Percentiles rank a stretch among this genome's conserved stretches.
Conservation (phyloP, 1,284 basidiomycete species). For the Mycena citricolor region DNA sequence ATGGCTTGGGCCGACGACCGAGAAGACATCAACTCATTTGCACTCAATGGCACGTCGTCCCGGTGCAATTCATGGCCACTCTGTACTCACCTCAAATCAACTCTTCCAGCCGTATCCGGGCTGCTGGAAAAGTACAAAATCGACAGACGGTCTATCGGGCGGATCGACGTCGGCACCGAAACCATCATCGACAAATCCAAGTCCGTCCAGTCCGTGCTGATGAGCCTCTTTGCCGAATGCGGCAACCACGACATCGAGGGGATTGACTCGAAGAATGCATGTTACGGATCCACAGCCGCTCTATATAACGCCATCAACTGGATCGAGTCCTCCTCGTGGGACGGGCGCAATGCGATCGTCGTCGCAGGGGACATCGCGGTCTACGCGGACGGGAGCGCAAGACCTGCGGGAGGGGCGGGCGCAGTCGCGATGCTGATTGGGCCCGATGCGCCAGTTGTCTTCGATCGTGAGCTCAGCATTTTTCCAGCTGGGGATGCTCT, state of each 20-base stretch:
- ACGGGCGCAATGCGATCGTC: conserved; percentile 96
- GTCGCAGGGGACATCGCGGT: conserved; percentile 98
- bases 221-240: conserved; percentile 92
- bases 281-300: conserved; percentile 97
- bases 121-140: conserved; percentile 95
- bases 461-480: conserved; percentile 82
- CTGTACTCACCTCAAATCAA: conserved; percentile 12
- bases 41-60: conserved; percentile 78
- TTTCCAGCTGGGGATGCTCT: background rate
- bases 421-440: conserved; percentile 95
- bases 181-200: conserved; percentile 99
- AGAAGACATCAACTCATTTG: conserved; percentile 99
- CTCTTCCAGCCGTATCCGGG: conserved; percentile 68
- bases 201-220: conserved; percentile 96
- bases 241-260: conserved; percentile 99
- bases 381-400: conserved; percentile 94
- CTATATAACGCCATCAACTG: conserved; percentile 98
- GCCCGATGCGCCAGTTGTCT: conserved; percentile 90
- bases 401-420: conserved; percentile 96
- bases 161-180: conserved; percentile 97
- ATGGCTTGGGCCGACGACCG: conserved; percentile 98
- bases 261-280: conserved; percentile 99
- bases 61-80: background rate
- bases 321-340: conserved; percentile 97
- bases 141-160: conserved; percentile 94